Conservation (phyloP, 2,329 filamentous ascomycete species). For the Annulohypoxylon truncatum region DNA sequence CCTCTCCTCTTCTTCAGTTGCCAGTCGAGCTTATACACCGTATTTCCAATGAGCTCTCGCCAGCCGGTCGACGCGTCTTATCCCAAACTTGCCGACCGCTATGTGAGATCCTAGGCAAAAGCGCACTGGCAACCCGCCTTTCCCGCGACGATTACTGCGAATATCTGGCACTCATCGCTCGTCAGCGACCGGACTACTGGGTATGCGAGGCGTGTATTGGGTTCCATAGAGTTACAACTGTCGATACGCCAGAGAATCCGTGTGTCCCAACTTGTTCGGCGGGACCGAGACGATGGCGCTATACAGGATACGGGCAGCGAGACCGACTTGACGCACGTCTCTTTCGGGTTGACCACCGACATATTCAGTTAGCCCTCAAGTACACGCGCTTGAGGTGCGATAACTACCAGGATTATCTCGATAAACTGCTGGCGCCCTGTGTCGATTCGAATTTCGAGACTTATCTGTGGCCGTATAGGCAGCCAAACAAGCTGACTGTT, state of each 20-base stretch:
- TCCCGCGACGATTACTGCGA: not conserved
- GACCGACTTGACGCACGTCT: not conserved
- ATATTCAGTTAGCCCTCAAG: constrained; percentile 32
- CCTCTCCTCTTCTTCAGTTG: not conserved
- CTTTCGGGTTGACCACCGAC: constrained; percentile 5
- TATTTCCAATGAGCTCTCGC: not conserved
- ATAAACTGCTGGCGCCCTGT: not conserved
- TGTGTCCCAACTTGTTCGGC: not conserved
- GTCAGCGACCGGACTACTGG: constrained; percentile 8
- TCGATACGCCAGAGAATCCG: constrained; percentile 4
- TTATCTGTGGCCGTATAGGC: not conserved
- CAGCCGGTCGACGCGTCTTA: not conserved
- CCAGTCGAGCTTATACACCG: constrained; percentile 7
- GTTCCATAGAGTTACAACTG: constrained; percentile 1
- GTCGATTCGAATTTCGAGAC: not conserved
- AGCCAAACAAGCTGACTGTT: not conserved
- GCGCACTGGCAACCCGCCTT: not conserved
- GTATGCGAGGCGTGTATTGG: constrained; percentile 20
- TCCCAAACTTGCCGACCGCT: constrained; percentile 15
- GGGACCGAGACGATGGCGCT: not conserved
- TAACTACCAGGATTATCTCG: constrained; percentile 2
- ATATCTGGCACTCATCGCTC: constrained; percentile 16
- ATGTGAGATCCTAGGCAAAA: not conserved
- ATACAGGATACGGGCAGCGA: not conserved
- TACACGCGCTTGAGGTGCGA: constrained; percentile 11